These are phyloP conservation scores for Suillus tomentosus DNA, from an alignment of 768 basidiomycete genomes.

Conservation along the genomic window DNA sequence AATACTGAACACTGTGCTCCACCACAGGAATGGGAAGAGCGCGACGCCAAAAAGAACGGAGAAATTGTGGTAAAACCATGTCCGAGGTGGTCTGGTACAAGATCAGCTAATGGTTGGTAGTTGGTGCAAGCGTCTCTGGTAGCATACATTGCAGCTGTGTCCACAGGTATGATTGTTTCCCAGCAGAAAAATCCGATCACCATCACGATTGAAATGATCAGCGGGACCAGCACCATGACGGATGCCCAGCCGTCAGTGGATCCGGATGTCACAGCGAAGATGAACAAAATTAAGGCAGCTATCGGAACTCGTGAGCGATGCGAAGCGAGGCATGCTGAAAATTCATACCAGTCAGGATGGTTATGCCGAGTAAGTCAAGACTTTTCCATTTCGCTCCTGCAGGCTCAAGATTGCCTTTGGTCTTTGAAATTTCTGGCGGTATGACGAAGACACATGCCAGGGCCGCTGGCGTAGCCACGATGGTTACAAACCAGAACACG, in stretches of 20 bases:
- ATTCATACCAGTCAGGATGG: conserved; percentile 37
- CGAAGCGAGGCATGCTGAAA: not conserved
- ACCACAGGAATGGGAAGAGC: conserved; percentile 46
- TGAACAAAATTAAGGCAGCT: conserved; percentile 36
- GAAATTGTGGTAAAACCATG: conserved; percentile 46
- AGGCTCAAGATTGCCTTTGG: conserved; percentile 7
- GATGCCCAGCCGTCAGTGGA: conserved; percentile 52
- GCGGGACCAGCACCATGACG: conserved; percentile 45
- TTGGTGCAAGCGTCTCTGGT: not conserved
- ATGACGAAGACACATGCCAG: conserved; percentile 36
- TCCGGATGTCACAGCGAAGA: conserved; percentile 48
- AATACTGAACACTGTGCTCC: conserved; percentile 35
- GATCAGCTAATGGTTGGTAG: conserved; percentile 1
- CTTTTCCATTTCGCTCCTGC: conserved; percentile 26
- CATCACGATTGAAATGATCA: conserved; percentile 47
- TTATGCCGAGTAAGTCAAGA: conserved; percentile 43
- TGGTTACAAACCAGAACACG: conserved; percentile 52
- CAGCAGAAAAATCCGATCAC: conserved; percentile 50
- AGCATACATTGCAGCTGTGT: conserved; percentile 45
- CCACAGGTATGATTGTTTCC: conserved; percentile 43
- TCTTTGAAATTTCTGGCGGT: conserved; percentile 25
- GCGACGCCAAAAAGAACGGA: conserved; percentile 39
- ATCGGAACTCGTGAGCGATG: not conserved
- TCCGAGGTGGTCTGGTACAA: conserved; percentile 39
- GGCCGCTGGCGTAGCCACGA: conserved; percentile 39